Percentiles rank a stretch among this genome's conserved stretches.
Conservation (phyloP, 441 rosid genomes). For the Kokia cookei region DNA sequence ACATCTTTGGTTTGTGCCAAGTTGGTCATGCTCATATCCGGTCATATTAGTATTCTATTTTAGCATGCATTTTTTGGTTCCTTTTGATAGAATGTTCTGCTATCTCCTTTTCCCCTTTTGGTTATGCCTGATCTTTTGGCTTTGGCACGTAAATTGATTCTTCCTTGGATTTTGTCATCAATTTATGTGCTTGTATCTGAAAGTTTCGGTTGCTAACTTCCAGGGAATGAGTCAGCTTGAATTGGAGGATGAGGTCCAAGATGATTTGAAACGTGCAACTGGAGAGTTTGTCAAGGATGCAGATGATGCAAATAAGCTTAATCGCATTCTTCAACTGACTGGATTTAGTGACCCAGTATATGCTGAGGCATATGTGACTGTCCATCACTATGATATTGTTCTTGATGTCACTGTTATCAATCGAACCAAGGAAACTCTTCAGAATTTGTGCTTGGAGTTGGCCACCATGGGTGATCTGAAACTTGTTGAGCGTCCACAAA, state of each 20-base stretch:
- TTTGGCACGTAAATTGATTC: not conserved
- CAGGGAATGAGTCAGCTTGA: conserved; percentile 98
- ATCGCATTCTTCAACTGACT: conserved; percentile 89
- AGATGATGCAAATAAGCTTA: conserved; percentile 85
- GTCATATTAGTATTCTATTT: not conserved
- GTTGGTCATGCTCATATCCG: not conserved
- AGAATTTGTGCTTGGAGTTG: conserved; percentile 85
- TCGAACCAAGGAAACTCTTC: conserved; percentile 86
- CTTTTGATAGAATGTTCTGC: not conserved
- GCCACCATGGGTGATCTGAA: conserved; percentile 96
- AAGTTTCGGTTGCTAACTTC: conserved; percentile 2
- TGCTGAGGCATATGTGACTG: conserved; percentile 90
- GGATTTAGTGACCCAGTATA: conserved; percentile 94
- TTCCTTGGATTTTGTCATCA: not conserved
- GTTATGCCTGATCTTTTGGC: not conserved
- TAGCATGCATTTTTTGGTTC: not conserved
- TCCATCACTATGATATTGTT: conserved; percentile 87
- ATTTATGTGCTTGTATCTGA: not conserved
- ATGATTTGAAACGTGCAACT: conserved; percentile 90
- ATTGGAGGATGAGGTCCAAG: conserved; percentile 94
- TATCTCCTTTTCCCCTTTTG: not conserved
- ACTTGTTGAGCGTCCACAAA: conserved; percentile 91
- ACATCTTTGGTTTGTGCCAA: conserved; percentile 1
- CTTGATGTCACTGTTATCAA: conserved; percentile 84
- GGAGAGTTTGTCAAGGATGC: conserved; percentile 88